Base-by-base conservation (phyloP, 2,329 filamentous ascomycete genomes). In the Beauveria scarabaeidicola region DNA sequence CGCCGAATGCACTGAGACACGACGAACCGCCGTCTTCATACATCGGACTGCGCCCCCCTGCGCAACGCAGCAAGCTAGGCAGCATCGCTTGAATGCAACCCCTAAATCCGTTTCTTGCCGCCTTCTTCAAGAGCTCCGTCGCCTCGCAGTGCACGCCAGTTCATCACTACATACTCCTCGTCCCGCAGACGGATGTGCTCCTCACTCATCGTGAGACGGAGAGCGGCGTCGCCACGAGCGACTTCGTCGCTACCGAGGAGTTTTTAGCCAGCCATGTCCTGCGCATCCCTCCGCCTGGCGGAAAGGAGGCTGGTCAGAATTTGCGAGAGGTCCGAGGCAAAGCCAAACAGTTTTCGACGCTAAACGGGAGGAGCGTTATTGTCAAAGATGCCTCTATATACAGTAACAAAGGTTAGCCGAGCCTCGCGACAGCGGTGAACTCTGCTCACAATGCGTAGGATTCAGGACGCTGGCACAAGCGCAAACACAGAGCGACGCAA, bases 111-210 rank as follows among this genome's bases (percentile, higher is more conserved):
- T 97, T 97, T 78, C 83, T 99, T 75, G 88, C 90, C 81, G 91
- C 93, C 82, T 97, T 99, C 86, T 97, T 97, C 83, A 91, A 91
- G 80, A 97, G 91, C 84, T 86, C 90, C 74, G 83, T 97, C 72
- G 88, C 89, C 67, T 81, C 88, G 69, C 93, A 97, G 86, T 97
- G 94, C 81, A 85, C 87, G 64, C 92, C 94, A 59, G 83, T 91
- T 65, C 89, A 94, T 74, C 90, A 96, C 74, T 90, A 97, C 80
- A 86, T 99, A 68, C 84, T 99, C 60, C 87, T 99, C 55, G 93
- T 97, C 41, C 94, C 94, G 51, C 89, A 89, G 58, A 97, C 93
- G 70, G 93, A 97, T 75, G 88, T 91, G 66, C 86, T 99, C 69
- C 83, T 96, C 69, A 90, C 88, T 69, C 87, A 85, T 72, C 89